These are phyloP conservation scores for Saprolegnia diclina DNA, from an alignment of 352 stramenopile species.

Conservation along the genomic window DNA sequence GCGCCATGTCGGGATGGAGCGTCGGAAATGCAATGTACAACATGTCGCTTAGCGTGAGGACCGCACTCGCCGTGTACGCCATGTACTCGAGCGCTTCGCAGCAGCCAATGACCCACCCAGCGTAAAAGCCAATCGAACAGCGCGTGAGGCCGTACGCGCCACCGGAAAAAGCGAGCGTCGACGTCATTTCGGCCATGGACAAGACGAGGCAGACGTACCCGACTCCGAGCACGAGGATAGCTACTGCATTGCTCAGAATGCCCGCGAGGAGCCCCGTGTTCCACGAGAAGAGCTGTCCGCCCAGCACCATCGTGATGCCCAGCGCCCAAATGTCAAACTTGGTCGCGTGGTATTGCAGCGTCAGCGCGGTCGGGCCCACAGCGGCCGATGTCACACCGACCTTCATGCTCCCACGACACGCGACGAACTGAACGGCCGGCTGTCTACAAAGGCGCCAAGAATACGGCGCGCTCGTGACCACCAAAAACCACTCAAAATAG, in stretches of 20 bases:
- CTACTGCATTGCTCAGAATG: constrained; percentile 39
- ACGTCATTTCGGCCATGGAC: constrained; percentile 44
- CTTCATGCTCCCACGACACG: background rate
- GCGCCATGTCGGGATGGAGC: constrained; percentile 32
- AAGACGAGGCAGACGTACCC: constrained; percentile 40
- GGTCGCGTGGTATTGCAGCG: background rate
- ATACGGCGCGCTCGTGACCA: no score
- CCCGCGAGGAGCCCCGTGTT: constrained; percentile 39
- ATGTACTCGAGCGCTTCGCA: constrained; percentile 48
- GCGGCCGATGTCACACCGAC: background rate
- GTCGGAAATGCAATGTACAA: constrained; percentile 32
- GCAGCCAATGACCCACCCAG: constrained; percentile 44
- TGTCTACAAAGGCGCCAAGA: no score
- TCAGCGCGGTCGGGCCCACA: background rate
- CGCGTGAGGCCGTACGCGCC: constrained; percentile 40
- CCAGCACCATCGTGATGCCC: constrained; percentile 50
- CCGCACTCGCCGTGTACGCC: constrained; percentile 37
- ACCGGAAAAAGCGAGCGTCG: constrained; percentile 40
- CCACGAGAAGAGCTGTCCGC: constrained; percentile 50
- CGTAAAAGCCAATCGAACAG: constrained; percentile 42
- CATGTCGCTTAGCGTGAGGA: constrained; percentile 35
- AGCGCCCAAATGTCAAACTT: constrained; percentile 41
- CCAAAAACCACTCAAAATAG: no score
- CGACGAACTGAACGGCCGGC: no score
- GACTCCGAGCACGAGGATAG: constrained; percentile 35